phyloP scores from a whole-genome alignment of 148 eudicot genomes.

The Agrostemma githago region DNA sequence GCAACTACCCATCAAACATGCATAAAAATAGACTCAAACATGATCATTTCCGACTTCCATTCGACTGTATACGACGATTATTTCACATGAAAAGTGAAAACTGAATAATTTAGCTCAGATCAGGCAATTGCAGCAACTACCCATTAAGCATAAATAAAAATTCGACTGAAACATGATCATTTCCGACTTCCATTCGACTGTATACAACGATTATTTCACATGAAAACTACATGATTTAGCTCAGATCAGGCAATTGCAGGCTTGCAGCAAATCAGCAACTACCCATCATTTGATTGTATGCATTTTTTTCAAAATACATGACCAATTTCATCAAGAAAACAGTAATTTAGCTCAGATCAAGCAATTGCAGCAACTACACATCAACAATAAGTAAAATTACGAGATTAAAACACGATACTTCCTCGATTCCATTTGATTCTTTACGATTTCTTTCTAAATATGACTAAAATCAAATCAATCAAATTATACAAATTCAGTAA shows the following conservation, averaged over 20 bases:
- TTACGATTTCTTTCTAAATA: neutral
- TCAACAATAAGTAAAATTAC: neutral
- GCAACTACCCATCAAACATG: neutral
- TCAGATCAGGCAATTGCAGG: slow-evolving; percentile 15
- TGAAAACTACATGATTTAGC: neutral
- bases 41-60: too few relatives aligned
- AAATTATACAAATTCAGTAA: neutral
- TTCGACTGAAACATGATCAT: neutral
- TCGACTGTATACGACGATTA: too few relatives aligned
- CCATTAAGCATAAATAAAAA: neutral
- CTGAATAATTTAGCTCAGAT: neutral
- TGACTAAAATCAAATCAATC: neutral
- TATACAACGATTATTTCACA: too few relatives aligned
- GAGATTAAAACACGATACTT: neutral
- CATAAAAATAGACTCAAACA: neutral
- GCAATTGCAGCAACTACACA: slow-evolving; percentile 3
- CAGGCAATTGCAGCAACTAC: slow-evolving; percentile 14
- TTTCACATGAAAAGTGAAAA: too few relatives aligned
- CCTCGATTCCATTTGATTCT: neutral
- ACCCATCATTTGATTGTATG: neutral
- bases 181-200: too few relatives aligned
- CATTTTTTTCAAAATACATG: neutral
- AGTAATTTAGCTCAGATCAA: slow-evolving; percentile 6
- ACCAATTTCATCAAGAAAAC: neutral
- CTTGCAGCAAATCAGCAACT: neutral